Conservation (phyloP, 2,329 filamentous ascomycete genomes). For the Rhynchosporium agropyri region DNA sequence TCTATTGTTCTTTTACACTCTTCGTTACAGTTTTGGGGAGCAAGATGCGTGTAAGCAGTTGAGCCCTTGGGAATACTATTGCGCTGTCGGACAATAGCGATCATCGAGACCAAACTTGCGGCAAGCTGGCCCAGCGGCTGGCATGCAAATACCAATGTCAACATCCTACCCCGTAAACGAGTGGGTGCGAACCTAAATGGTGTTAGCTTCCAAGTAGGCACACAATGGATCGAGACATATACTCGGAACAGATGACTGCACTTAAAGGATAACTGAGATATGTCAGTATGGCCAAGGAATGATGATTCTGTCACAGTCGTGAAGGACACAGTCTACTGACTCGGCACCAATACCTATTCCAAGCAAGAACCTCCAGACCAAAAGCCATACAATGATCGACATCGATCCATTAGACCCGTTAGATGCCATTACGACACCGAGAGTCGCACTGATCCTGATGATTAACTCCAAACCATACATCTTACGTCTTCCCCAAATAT, state of each 20-base stretch:
- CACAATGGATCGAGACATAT: conserved; percentile 28
- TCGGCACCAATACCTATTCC: conserved; percentile 65
- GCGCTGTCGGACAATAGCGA: conserved; percentile 58
- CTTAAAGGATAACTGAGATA: conserved; percentile 57
- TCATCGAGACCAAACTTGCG: conserved; percentile 66
- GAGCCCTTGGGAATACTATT: conserved; percentile 40
- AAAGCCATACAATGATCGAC: conserved; percentile 49
- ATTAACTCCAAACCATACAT: conserved; percentile 55
- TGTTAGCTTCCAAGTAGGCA: background rate
- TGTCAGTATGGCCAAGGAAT: background rate
- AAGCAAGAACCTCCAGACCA: conserved; percentile 52
- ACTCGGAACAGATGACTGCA: conserved; percentile 70
- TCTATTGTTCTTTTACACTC: conserved; percentile 65
- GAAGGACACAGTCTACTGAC: conserved; percentile 24
- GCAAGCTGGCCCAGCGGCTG: conserved; percentile 69
- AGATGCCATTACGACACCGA: conserved; percentile 51
- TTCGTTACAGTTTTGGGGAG: conserved; percentile 55
- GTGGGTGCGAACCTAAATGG: conserved; percentile 52
- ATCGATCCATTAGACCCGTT: conserved; percentile 45
- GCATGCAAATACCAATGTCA: conserved; percentile 70
- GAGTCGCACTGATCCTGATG: conserved; percentile 49
- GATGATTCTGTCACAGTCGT: no score
- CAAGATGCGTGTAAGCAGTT: background rate
- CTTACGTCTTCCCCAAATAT: conserved; percentile 51
- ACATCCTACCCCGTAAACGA: conserved; percentile 66